phyloP scores from a whole-genome alignment of 2,329 filamentous ascomycete species.

The Aspergillus luchuensis region DNA sequence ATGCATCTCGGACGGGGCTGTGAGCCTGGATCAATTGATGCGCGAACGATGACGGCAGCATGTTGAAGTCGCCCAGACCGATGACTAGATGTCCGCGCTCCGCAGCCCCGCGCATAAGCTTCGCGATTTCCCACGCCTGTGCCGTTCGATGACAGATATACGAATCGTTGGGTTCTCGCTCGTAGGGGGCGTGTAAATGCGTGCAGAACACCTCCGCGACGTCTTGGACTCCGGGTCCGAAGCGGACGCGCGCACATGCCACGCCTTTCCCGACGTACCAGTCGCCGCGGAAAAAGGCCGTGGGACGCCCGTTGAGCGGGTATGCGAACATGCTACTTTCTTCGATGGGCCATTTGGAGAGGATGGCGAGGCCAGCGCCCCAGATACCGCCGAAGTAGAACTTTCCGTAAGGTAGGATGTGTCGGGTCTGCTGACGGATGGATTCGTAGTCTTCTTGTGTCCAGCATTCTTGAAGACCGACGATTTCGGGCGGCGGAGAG shows the following conservation, averaged over 20 bases:
- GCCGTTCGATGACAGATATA: slow-evolving; percentile 89
- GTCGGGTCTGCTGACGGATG: slow-evolving; percentile 71
- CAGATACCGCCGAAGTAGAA: slow-evolving; percentile 91
- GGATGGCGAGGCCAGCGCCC: slow-evolving; percentile 82
- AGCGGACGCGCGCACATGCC: slow-evolving; percentile 76
- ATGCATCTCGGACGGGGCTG: slow-evolving; percentile 76
- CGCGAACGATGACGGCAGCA: slow-evolving; percentile 82
- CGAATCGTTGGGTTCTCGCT: slow-evolving; percentile 74
- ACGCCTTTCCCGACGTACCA: slow-evolving; percentile 97
- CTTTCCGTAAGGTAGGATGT: slow-evolving; percentile 83
- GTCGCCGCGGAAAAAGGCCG: slow-evolving; percentile 90
- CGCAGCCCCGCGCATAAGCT: slow-evolving; percentile 78
- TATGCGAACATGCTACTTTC: slow-evolving; percentile 85
- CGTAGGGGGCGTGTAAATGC: slow-evolving; percentile 87
- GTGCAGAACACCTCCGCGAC: slow-evolving; percentile 90
- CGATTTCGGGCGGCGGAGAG: slow-evolving; percentile 73
- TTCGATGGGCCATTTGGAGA: slow-evolving; percentile 89
- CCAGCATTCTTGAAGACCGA: slow-evolving; percentile 95
- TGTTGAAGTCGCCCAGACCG: slow-evolving; percentile 93
- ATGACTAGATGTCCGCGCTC: slow-evolving; percentile 81
- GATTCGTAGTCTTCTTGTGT: slow-evolving; percentile 78
- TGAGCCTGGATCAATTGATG: slow-evolving; percentile 80
- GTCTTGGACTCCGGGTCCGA: slow-evolving; percentile 65
- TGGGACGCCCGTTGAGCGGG: slow-evolving; percentile 88
- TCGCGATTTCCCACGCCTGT: slow-evolving; percentile 93